Evolutionary conservation across 768 basidiomycete genomes (phyloP).

Genomic region (Solioccasus polychromus): DNA sequence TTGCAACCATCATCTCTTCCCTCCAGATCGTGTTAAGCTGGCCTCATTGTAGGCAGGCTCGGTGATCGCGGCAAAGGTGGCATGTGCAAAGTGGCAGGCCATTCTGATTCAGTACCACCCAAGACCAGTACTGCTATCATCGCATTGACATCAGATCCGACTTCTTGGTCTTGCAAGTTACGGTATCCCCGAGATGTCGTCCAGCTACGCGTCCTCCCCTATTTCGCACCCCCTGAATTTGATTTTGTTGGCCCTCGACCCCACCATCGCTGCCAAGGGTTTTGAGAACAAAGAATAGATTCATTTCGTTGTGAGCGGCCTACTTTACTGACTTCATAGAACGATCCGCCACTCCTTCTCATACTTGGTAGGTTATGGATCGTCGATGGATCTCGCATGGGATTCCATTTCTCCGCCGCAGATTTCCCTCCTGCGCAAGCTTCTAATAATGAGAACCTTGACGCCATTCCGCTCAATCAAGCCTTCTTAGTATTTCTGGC

Average conservation of each 20-base stretch:
- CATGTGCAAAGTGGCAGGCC: slow-evolving; percentile 9
- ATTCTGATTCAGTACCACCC: not conserved
- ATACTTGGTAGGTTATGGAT: too few relatives aligned
- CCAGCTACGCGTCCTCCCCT: slow-evolving; percentile 12
- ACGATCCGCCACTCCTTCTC: too few relatives aligned
- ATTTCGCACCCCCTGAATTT: slow-evolving; percentile 15
- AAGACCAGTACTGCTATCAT: slow-evolving; percentile 1
- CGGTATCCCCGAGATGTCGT: slow-evolving; percentile 43
- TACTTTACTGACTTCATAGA: slow-evolving; percentile 49
- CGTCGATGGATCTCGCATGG: slow-evolving; percentile 51
- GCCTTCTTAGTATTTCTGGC: slow-evolving; percentile 51
- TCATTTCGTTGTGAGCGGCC: slow-evolving; percentile 45
- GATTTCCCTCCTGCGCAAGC: slow-evolving; percentile 52
- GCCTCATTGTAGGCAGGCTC: slow-evolving; percentile 14
- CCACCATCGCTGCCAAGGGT: slow-evolving; percentile 45
- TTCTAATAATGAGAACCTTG: slow-evolving; percentile 39
- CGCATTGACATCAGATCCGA: slow-evolving; percentile 13
- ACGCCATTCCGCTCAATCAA: slow-evolving; percentile 42
- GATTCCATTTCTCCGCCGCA: slow-evolving; percentile 46
- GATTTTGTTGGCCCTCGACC: slow-evolving; percentile 45
- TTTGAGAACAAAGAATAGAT: slow-evolving; percentile 51
- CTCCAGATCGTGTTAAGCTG: slow-evolving; percentile 8
- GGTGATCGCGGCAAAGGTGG: slow-evolving; percentile 15
- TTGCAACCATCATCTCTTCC: slow-evolving; percentile 5
- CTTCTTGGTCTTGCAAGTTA: slow-evolving; percentile 13